Percentiles rank a stretch among this genome's conserved stretches.
Conservation (phyloP, 257 asterid genomes). For the Penstemon newberryi region DNA sequence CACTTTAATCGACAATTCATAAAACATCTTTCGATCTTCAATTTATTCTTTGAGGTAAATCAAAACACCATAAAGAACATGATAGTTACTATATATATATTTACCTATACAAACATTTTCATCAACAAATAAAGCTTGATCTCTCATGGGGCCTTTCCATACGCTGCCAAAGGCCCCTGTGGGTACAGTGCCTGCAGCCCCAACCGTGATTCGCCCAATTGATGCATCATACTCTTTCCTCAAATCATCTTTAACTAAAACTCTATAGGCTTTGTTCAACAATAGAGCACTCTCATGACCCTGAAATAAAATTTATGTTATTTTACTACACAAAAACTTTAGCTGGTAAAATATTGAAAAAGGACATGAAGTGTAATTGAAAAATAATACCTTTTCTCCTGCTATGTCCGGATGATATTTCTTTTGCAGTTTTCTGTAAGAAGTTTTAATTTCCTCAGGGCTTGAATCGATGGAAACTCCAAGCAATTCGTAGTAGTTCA, state of each 20-base stretch:
- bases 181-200: neutral
- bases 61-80: too few species aligned
- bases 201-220: slow-evolving; percentile 30
- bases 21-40: too few species aligned
- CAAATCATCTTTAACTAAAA: slow-evolving; percentile 41
- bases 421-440: slow-evolving; percentile 59
- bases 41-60: too few species aligned
- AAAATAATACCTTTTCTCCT: slow-evolving; percentile 46
- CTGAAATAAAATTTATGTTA: slow-evolving; percentile 29
- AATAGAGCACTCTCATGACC: slow-evolving; percentile 52
- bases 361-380: neutral
- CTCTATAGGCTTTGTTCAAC: slow-evolving; percentile 56
- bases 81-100: too few species aligned
- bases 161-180: slow-evolving; percentile 33
- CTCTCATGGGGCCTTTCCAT: slow-evolving; percentile 55
- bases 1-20: too few species aligned
- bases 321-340: neutral
- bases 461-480: slow-evolving; percentile 56
- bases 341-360: too few species aligned
- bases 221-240: slow-evolving; percentile 48
- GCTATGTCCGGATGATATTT: slow-evolving; percentile 63
- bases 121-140: slow-evolving; percentile 60
- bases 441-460: slow-evolving; percentile 48
- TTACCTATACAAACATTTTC: slow-evolving; percentile 59
- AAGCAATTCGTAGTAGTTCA: slow-evolving; percentile 51